A percentile compares a stretch with the other conserved stretches of the same genome.
Evolutionary conservation across 2,329 filamentous ascomycete genomes (phyloP).

Genomic region (Basipetospora chlamydospora): DNA sequence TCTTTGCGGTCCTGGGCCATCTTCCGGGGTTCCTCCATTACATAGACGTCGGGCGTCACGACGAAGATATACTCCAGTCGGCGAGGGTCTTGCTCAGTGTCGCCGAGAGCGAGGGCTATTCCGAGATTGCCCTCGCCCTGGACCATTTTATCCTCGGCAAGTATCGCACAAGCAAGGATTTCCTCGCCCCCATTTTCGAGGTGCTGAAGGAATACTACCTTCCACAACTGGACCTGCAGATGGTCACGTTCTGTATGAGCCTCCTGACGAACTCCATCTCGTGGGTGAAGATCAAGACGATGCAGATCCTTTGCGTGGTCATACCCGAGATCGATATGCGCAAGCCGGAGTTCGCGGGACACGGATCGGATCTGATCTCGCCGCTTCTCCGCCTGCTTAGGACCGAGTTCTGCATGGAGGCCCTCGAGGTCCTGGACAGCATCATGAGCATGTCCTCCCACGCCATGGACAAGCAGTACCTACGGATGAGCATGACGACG

Average conservation of each 20-base stretch:
- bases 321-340: conserved; percentile 89
- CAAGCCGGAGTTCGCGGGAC: conserved; percentile 73
- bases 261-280: conserved; percentile 75
- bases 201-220: conserved; percentile 69
- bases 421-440: conserved; percentile 79
- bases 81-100: conserved; percentile 58
- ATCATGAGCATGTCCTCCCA: conserved; percentile 90
- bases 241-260: conserved; percentile 80
- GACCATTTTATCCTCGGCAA: conserved; percentile 53
- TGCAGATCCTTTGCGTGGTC: conserved; percentile 73
- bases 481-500: conserved; percentile 96
- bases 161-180: conserved; percentile 57
- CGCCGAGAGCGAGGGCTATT: conserved; percentile 57
- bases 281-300: conserved; percentile 87
- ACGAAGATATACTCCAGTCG: conserved; percentile 41
- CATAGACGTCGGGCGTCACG: conserved; percentile 50
- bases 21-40: conserved; percentile 71
- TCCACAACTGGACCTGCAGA: conserved; percentile 67
- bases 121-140: conserved; percentile 53
- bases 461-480: conserved; percentile 83
- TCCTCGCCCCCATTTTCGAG: conserved; percentile 57
- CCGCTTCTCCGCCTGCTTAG: conserved; percentile 79
- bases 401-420: conserved; percentile 87
- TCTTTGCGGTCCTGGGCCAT: conserved; percentile 84
- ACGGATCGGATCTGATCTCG: conserved; percentile 90